These are phyloP conservation scores for Kluyveromyces marxianus DNA, from an alignment of 1,139 yeast genomes.

Conservation along the genomic window DNA sequence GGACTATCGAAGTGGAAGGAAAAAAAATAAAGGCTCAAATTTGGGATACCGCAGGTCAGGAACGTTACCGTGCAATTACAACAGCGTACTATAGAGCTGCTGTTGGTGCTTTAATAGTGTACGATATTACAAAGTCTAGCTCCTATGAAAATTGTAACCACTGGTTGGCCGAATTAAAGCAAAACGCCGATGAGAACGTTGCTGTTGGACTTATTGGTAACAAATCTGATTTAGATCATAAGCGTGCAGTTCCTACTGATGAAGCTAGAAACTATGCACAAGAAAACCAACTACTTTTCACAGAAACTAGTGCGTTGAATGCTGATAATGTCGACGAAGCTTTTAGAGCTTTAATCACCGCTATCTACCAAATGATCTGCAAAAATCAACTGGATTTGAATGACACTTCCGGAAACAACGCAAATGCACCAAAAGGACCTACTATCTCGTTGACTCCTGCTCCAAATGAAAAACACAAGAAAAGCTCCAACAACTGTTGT, in stretches of 20 bases:
- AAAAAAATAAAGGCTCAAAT: conserved; percentile 95
- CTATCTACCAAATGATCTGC: conserved; percentile 87
- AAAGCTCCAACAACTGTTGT: conserved; percentile 61
- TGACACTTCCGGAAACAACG: conserved; percentile 27
- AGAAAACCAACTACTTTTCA: conserved; percentile 84
- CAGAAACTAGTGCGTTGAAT: conserved; percentile 95
- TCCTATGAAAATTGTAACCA: conserved; percentile 89
- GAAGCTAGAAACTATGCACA: conserved; percentile 94
- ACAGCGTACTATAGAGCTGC: conserved; percentile 98
- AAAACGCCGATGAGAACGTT: conserved; percentile 94
- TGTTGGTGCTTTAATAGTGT: conserved; percentile 91
- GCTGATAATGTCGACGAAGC: conserved; percentile 93
- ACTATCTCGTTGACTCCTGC: conserved; percentile 92
- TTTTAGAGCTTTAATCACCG: conserved; percentile 84
- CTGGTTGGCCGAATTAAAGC: conserved; percentile 93
- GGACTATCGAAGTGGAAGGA: conserved; percentile 91
- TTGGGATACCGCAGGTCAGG: conserved; percentile 99
- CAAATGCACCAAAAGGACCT: conserved; percentile 53
- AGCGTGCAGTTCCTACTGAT: conserved; percentile 95
- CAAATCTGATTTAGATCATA: conserved; percentile 90
- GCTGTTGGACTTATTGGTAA: conserved; percentile 95
- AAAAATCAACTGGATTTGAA: conserved; percentile 79
- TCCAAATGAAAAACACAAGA: conserved; percentile 69
- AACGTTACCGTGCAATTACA: conserved; percentile 94
- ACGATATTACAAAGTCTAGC: conserved; percentile 90